phyloP scores from a whole-genome alignment of 495 filamentous ascomycete species.

The Penicilliopsis zonata region DNA sequence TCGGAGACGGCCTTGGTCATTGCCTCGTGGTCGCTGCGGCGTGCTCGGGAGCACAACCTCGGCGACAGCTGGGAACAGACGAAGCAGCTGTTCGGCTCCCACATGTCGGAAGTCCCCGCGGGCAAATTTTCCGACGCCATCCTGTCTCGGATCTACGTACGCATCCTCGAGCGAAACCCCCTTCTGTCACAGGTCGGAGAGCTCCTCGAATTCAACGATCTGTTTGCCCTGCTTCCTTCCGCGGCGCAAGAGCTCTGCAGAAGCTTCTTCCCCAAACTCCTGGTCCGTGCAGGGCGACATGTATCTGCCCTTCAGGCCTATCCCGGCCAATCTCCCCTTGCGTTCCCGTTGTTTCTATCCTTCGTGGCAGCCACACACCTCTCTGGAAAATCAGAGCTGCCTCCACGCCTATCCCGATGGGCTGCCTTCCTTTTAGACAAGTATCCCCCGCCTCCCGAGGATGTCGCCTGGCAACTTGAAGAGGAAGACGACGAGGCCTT shows the following conservation, averaged over 20 bases:
- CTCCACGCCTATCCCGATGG: constrained; percentile 24
- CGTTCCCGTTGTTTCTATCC: constrained; percentile 16
- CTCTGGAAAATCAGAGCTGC: constrained; percentile 7
- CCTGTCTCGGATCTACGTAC: constrained; percentile 17
- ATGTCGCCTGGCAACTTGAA: constrained; percentile 16
- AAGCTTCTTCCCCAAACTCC: constrained; percentile 15
- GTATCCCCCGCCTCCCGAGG: constrained; percentile 17
- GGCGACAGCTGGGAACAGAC: constrained; percentile 20
- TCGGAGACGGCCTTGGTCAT: constrained; percentile 30
- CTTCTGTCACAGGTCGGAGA: constrained; percentile 24
- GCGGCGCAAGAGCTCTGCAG: constrained; percentile 16
- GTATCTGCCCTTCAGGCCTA: constrained; percentile 12
- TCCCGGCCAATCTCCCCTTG: constrained; percentile 9
- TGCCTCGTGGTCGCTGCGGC: constrained; percentile 25
- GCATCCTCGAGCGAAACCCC: constrained; percentile 26
- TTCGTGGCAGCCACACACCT: constrained; percentile 5
- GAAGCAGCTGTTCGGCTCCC: constrained; percentile 17
- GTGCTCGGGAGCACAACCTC: constrained; percentile 18
- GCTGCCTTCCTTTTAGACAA: constrained; percentile 22
- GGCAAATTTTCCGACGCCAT: constrained; percentile 20
- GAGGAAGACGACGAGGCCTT: constrained; percentile 19
- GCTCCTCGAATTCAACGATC: constrained; percentile 21
- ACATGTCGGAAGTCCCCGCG: constrained; percentile 20
- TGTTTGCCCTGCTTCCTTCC: constrained; percentile 18
- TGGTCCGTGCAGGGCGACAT: constrained; percentile 5